phyloP scores from a whole-genome alignment of 163 green algal genomes.

The Smithsoniella earleae region DNA sequence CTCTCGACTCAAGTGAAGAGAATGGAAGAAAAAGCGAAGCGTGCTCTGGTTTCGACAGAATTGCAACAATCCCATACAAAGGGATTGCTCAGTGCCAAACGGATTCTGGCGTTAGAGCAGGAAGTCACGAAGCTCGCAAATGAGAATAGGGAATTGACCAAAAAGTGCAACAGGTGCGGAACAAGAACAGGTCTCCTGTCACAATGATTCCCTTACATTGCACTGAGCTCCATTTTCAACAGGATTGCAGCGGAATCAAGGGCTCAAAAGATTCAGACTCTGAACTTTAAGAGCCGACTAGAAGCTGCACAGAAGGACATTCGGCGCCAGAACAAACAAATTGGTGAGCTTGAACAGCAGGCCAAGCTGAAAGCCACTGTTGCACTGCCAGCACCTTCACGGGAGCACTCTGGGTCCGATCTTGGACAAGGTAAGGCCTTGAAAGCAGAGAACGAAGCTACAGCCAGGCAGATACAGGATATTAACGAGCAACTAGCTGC shows the following conservation, averaged over 20 bases:
- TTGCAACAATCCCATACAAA: slow-evolving; percentile 11
- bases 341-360: slow-evolving; percentile 29
- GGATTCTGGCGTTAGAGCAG: slow-evolving; percentile 16
- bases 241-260: not conserved
- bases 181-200: too few species aligned
- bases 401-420: too few species aligned
- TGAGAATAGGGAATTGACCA: not conserved
- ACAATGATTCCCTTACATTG: too few species aligned
- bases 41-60: not conserved
- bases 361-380: not conserved
- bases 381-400: too few species aligned
- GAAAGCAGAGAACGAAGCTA: too few species aligned
- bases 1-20: not conserved
- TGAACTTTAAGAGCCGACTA: not conserved
- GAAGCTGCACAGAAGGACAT: slow-evolving; percentile 17
- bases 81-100: slow-evolving; percentile 6
- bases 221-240: not conserved
- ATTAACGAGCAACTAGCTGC: too few species aligned
- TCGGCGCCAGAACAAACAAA: not conserved
- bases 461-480: too few species aligned
- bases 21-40: slow-evolving; percentile 6
- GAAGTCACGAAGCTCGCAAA: slow-evolving; percentile 9
- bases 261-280: slow-evolving; percentile 20
- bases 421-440: too few species aligned
- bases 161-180: slow-evolving; percentile 15